Percentiles rank a stretch among this genome's conserved stretches.
These are phyloP conservation scores for Echites panduratus DNA, from an alignment of 257 asterid genomes.

Conservation along the genomic window DNA sequence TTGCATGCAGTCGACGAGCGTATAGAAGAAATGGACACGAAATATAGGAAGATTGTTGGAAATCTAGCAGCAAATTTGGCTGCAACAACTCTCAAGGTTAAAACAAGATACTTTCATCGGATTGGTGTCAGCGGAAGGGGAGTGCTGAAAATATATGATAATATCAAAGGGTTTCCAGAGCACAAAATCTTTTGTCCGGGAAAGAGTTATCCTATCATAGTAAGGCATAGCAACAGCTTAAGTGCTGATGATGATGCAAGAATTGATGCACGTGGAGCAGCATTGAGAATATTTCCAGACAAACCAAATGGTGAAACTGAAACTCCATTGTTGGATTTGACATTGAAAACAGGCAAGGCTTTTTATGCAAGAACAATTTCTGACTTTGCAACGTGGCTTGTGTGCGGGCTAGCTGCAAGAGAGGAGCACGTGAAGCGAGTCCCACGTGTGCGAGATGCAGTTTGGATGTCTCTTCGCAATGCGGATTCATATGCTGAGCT, in stretches of 20 bases:
- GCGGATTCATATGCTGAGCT: constrained; percentile 50
- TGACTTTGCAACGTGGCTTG: constrained; percentile 80
- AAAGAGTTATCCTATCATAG: constrained; percentile 43
- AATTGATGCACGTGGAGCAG: constrained; percentile 73
- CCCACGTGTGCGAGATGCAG: constrained; percentile 76
- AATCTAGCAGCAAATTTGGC: constrained; percentile 73
- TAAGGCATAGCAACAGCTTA: constrained; percentile 73
- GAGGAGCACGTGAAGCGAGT: constrained; percentile 66
- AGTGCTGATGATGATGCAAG: constrained; percentile 86
- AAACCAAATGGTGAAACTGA: constrained; percentile 16
- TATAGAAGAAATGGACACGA: constrained; percentile 74
- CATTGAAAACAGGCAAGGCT: constrained; percentile 72
- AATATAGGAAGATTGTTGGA: constrained; percentile 70
- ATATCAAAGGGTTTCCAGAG: constrained; percentile 51
- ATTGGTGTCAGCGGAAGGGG: constrained; percentile 69
- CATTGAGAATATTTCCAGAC: constrained; percentile 48
- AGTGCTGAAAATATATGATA: constrained; percentile 41
- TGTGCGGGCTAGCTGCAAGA: constrained; percentile 71
- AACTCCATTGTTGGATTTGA: constrained; percentile 56
- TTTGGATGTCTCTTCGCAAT: constrained; percentile 69
- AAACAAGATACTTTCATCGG: constrained; percentile 63
- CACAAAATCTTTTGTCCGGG: constrained; percentile 53
- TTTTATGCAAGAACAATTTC: constrained; percentile 74
- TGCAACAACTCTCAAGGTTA: constrained; percentile 66
- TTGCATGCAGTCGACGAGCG: constrained; percentile 65